Conservation (phyloP, 805 yeast genomes). For the Kurtzmaniella fragi region DNA sequence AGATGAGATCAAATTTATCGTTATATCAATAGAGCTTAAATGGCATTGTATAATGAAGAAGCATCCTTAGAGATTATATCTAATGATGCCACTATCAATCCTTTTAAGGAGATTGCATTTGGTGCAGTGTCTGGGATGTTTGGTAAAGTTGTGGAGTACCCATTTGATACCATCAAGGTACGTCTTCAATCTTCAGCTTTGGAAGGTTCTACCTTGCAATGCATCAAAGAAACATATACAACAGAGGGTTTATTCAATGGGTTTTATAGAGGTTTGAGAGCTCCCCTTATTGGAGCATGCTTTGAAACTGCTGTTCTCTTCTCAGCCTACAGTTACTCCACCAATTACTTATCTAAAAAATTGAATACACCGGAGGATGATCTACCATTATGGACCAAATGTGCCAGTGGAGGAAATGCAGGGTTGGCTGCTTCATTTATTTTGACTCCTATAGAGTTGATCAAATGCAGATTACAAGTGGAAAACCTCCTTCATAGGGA, state of each 20-base stretch:
- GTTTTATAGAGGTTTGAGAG: constrained; percentile 71
- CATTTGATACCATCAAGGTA: constrained; percentile 90
- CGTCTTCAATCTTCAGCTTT: constrained; percentile 61
- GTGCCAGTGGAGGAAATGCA: constrained; percentile 72
- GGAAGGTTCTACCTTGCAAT: constrained; percentile 54
- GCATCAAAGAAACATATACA: constrained; percentile 54
- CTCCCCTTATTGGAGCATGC: constrained; percentile 89
- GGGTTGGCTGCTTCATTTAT: constrained; percentile 81
- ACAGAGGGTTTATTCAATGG: constrained; percentile 71
- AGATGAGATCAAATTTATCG: no score
- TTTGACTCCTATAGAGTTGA: constrained; percentile 85
- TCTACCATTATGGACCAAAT: constrained; percentile 38
- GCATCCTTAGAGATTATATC: constrained; percentile 1
- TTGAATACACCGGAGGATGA: constrained; percentile 18
- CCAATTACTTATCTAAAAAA: constrained; percentile 25
- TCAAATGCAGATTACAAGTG: constrained; percentile 87
- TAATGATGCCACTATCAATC: constrained; percentile 7
- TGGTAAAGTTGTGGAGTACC: constrained; percentile 84
- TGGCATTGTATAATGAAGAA: constrained; percentile 3
- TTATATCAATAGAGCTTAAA: neutral
- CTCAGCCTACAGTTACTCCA: constrained; percentile 47
- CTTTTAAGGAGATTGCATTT: constrained; percentile 36
- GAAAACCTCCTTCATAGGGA: constrained; percentile 16
- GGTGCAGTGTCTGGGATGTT: constrained; percentile 71
- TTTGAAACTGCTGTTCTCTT: constrained; percentile 81